Base-by-base conservation (phyloP, 192 early-diverging fungal species). In the Umbelopsis ramanniana region DNA sequence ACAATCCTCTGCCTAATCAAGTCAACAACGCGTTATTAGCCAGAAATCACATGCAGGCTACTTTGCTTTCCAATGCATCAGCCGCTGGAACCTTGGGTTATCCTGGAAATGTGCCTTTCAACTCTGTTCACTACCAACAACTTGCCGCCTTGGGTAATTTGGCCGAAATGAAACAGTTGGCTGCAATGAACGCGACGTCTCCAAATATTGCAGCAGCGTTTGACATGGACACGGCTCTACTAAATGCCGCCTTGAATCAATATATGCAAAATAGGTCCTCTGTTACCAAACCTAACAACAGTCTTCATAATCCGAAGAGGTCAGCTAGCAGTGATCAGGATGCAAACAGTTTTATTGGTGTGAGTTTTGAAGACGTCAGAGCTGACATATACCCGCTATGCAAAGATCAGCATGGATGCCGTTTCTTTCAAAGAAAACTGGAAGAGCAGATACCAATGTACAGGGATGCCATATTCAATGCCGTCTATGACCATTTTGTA, bases 321-420 rank as follows among this genome's bases (percentile, higher is more conserved):
- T 7, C 29, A 8, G 26, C 4, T 35, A 35, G 14, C 57, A 63
- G 8, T 37, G 57, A 63, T 37, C 57, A 63, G 19, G 57, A 63
- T 37, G 33, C 17, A 2, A 63, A 63, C 14, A 37, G 35, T 17
- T 95, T 92, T 75, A 76, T 84, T 45, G 88, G 88, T 21, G 82
- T 85, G 11, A 54, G 79, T 15, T 76, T 96, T n/a, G 91, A 94
- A 37, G 89, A 91, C 11, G 82, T 93, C 17, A 79, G 88, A 0
- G 91, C 89, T 52, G 83, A 93, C 26, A 90, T 95, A 9, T 91
- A 91, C 55, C 78, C 87, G 3, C 79, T 96, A 17, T 92, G 89
- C 84, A 94, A 94, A 78, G 94, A 96, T 72, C 94, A 96, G 78
- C 85, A 93, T 71, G 94, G 94, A 10, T 96, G 94, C 73, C 84